Conservation (phyloP, 306 rosid species). For the Rosa lucieae region DNA sequence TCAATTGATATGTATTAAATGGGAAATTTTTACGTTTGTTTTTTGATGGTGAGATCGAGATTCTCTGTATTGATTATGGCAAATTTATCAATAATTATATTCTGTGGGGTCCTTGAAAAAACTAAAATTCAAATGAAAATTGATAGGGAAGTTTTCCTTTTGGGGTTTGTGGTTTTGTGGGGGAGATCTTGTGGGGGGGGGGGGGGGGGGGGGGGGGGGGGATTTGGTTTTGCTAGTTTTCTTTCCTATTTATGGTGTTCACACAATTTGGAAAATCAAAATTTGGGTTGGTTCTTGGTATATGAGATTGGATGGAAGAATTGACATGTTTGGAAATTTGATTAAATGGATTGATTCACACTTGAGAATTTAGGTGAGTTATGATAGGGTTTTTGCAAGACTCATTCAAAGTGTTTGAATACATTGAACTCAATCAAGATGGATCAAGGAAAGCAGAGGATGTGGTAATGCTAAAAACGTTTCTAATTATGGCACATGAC, state of each 20-base stretch:
- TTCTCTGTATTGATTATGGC: constrained; percentile 1
- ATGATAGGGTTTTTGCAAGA: neutral
- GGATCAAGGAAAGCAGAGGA: neutral
- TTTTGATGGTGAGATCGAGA: neutral
- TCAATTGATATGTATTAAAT: neutral
- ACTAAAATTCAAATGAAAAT: neutral
- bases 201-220: too few relatives aligned
- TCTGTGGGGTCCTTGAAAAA: neutral
- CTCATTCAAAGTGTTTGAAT: neutral
- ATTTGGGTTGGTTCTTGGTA: neutral
- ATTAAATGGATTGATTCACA: neutral
- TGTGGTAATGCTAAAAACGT: neutral
- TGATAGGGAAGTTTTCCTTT: neutral
- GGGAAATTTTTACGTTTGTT: neutral
- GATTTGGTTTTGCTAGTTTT: neutral
- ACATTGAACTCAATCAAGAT: neutral
- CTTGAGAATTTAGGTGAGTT: neutral
- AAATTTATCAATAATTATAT: neutral
- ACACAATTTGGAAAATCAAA: neutral
- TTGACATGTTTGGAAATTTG: neutral
- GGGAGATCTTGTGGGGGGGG: neutral
- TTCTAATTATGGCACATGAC: neutral
- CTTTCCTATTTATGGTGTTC: neutral
- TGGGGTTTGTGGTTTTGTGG: neutral
- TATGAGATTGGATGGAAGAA: neutral